phyloP scores from a whole-genome alignment of 441 rosid species.

The Metrosideros polymorpha region DNA sequence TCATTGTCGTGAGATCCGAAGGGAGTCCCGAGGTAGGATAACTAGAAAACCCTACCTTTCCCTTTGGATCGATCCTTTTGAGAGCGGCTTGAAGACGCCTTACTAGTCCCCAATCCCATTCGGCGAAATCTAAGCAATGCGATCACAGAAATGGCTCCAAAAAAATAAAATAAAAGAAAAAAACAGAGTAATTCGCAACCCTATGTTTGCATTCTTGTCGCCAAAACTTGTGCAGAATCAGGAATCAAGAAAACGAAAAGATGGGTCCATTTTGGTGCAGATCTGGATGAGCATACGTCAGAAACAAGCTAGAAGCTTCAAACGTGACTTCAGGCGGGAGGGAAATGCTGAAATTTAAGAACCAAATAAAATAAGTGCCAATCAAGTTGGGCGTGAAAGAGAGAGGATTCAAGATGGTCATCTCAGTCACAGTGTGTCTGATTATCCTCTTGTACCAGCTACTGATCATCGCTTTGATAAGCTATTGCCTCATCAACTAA shows the following conservation, averaged over 20 bases:
- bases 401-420: background rate
- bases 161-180: background rate
- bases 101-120: constrained; percentile 92
- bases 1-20: constrained; percentile 47
- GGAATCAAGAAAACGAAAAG: background rate
- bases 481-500: no score
- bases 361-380: background rate
- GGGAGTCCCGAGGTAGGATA: constrained; percentile 58
- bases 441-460: no score
- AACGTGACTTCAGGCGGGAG: no score
- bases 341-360: background rate
- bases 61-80: constrained; percentile 44
- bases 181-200: background rate
- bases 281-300: background rate
- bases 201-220: background rate
- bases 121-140: background rate
- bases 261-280: background rate
- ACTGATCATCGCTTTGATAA: no score
- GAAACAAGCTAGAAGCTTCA: background rate
- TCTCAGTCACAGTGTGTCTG: no score
- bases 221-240: background rate
- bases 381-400: background rate
- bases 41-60: constrained; percentile 42
- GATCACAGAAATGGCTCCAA: background rate
- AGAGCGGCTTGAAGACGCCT: constrained; percentile 26